Evolutionary conservation across 148 eudicot genomes (phyloP), one percentile per base, ranked within the genome.

Genomic region (Bassia scoparia): DNA sequence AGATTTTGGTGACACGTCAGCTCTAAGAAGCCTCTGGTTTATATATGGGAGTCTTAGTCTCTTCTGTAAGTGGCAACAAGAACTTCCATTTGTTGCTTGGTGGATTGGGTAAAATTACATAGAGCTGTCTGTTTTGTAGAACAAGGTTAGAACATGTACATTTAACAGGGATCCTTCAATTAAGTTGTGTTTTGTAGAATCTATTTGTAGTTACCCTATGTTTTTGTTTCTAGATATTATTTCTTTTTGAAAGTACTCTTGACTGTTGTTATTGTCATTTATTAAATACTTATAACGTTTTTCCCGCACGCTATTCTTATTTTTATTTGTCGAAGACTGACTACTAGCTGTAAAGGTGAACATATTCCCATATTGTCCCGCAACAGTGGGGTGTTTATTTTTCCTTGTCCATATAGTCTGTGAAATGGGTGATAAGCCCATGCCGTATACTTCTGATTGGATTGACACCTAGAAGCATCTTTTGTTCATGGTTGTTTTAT

Each of bases 381-480:
- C 35, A 18, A 33, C 17, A 5, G 17, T 61, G 33, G 41, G 33
- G 29, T 58, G 18, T 18, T n/a, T n/a, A n/a, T n/a, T n/a, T n/a
- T n/a, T n/a, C n/a, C n/a, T n/a, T n/a, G n/a, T n/a, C n/a, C n/a
- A 43, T 66, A 34, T 35, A 26, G 34, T 26, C 34, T 24, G 58
- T 29, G 35, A 71, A 58, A 14, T 38, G 52, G 74, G 59, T 41
- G 50, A 4, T 23, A 66, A 70, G 23, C 4, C 62, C 48, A 34
- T 70, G 4, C 15, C 53, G 15, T 53, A 54, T 34, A 34, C 43
- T 54, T 53, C 55, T 69, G 61, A 54, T 53, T 63, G 46, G 48
- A 70, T 35, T 41, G 61, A 30, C 16, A 38, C 31, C 17, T 58
- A 26, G 38, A 17, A 26, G 50, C 66, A 17, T 59, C n/a, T 71